Base-by-base conservation (phyloP, 345 rosid genomes). In the Acer saccharum region DNA sequence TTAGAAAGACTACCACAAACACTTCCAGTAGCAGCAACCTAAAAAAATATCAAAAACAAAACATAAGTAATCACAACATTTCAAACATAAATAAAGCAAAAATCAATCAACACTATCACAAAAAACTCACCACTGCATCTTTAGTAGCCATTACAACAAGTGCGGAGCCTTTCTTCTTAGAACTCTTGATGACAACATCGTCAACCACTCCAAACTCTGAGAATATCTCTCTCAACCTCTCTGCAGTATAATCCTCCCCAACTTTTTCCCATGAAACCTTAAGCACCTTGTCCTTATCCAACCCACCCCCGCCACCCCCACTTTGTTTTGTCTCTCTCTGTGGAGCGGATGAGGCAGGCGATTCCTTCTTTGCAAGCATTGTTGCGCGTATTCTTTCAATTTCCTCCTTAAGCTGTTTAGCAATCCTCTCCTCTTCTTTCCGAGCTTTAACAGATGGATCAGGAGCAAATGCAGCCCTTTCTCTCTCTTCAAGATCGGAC, bases 401-500 rank as follows among this genome's bases (percentile, higher is more conserved):
- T 78, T 92, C 96, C 66, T 90, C 98, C 82, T 80, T 86, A 61
- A 93, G 88, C 83, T 88, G 90, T 89, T 89, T 90, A 1, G 88
- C 71, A 35, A 92, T 89, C 76, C 80, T 90, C 81, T 89, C 95
- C 78, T 92, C 97, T 77, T 92, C 97, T 48, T 84, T 83, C 8
- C 76, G 84, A 67, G 86, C 89, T 79, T 54, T 83, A 18, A 82
- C 81, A 7, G 35, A 52, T 2, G 88, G 88, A 63, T 86, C 94
- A 27, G 86, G 81, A 17, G 89, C 87, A 84, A 86, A 93, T 39
- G 90, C 92, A 5, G 92, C 87, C 64, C 89, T 88, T 72, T 95
- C 98, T 72, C 98, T 86, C 72, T 87, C 92, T 77, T 95, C 98
- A 54, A 95, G 90, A 84, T 95, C 96, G 0, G 93, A 86, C 76